phyloP scores from a whole-genome alignment of 345 rosid species.

The Diplotaxis tenuifolia region DNA sequence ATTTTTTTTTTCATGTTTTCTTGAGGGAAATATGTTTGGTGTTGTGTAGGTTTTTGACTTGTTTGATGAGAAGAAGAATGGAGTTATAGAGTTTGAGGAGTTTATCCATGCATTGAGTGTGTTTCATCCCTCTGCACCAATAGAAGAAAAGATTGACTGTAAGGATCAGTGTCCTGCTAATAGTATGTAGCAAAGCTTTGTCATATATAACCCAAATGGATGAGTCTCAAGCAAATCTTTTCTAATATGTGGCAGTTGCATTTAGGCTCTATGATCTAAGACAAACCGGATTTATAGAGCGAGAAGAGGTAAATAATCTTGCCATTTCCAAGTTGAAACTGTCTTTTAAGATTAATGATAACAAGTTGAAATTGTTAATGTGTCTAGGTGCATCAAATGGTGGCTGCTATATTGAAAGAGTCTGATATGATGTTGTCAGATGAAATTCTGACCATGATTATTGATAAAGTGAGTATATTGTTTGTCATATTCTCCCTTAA shows the following conservation, averaged over 20 bases:
- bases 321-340: neutral
- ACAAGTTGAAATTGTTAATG: constrained; percentile 9
- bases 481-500: neutral
- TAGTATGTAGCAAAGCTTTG: neutral
- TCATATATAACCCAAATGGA: neutral
- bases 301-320: constrained; percentile 65
- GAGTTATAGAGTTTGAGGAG: constrained; percentile 86
- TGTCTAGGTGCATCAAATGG: constrained; percentile 80
- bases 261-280: constrained; percentile 81
- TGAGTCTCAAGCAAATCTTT: neutral
- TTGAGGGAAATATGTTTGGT: neutral
- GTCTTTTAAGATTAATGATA: neutral
- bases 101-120: constrained; percentile 69
- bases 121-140: constrained; percentile 75
- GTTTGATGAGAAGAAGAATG: constrained; percentile 85
- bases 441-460: constrained; percentile 62
- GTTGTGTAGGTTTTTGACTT: constrained; percentile 62
- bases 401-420: constrained; percentile 32
- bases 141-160: constrained; percentile 81
- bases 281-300: constrained; percentile 79
- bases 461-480: constrained; percentile 53
- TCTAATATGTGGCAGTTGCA: constrained; percentile 56
- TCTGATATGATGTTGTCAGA: constrained; percentile 47
- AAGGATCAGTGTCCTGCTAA: constrained; percentile 32
- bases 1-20: neutral